These are phyloP conservation scores for Phytopythium vexans DNA, from an alignment of 352 stramenopile genomes.

Conservation along the genomic window DNA sequence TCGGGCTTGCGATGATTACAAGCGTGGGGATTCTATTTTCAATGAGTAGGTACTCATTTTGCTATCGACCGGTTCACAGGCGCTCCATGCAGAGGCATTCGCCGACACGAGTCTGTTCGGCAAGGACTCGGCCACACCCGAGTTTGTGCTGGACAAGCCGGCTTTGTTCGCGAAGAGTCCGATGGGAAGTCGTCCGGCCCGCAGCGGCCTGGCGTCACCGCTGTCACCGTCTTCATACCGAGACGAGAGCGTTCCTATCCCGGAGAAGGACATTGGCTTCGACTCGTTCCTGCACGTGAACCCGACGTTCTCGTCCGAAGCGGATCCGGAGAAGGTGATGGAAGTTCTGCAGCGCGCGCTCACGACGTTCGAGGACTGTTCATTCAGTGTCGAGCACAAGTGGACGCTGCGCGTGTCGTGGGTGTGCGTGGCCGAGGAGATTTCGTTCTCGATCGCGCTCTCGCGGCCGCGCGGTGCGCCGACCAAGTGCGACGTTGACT, in stretches of 20 bases:
- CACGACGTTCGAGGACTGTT: conserved; percentile 34
- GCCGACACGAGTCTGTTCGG: not conserved
- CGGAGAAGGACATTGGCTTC: conserved; percentile 38
- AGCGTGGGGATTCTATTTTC: not conserved
- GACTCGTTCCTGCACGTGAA: conserved; percentile 49
- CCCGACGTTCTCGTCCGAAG: conserved; percentile 44
- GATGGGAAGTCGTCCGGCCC: too few species aligned
- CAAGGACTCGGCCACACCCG: conserved; percentile 3
- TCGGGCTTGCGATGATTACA: too few species aligned
- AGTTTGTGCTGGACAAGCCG: conserved; percentile 17
- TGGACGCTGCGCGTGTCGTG: conserved; percentile 51
- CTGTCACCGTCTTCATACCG: conserved; percentile 40
- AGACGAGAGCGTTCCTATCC: conserved; percentile 33
- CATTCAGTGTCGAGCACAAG: conserved; percentile 22
- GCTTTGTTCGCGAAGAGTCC: not conserved
- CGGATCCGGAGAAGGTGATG: conserved; percentile 48
- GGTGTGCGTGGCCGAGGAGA: conserved; percentile 65
- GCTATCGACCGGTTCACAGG: not conserved
- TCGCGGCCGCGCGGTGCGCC: conserved; percentile 24
- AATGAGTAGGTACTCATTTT: not conserved
- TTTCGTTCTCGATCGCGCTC: conserved; percentile 55
- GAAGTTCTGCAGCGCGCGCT: conserved; percentile 35
- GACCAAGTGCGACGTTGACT: conserved; percentile 54
- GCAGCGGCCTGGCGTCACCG: conserved; percentile 20
- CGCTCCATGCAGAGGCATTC: not conserved